Conservation (phyloP, 352 stramenopile species). For the Phytophthora aleatoria region DNA sequence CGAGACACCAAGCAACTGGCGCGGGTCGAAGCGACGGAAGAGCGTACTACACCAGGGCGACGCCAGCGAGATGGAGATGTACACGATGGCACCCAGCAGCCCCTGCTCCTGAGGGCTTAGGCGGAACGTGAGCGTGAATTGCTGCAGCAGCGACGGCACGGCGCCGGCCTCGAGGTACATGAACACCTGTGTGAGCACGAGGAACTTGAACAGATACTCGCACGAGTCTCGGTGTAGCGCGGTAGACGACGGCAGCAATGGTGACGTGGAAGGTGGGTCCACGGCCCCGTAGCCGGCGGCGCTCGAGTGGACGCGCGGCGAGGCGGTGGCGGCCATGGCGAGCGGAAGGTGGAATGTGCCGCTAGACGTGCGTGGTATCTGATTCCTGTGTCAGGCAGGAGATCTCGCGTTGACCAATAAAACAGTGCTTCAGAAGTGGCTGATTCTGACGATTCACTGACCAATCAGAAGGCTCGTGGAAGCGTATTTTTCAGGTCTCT, state of each 20-base stretch:
- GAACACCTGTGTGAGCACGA: slow-evolving; percentile 84
- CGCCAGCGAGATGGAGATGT: slow-evolving; percentile 81
- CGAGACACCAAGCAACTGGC: slow-evolving; percentile 65
- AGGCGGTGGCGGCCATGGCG: slow-evolving; percentile 25
- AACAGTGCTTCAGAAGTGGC: slow-evolving; percentile 19
- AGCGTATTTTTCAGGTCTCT: not conserved
- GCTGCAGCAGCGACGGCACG: slow-evolving; percentile 80
- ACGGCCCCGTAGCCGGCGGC: slow-evolving; percentile 34
- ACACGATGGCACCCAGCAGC: slow-evolving; percentile 80
- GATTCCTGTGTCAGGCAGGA: slow-evolving; percentile 17
- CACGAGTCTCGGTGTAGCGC: slow-evolving; percentile 14
- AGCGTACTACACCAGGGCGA: slow-evolving; percentile 83
- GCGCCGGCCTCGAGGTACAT: slow-evolving; percentile 89
- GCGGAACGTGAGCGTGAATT: slow-evolving; percentile 81
- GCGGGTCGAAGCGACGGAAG: slow-evolving; percentile 78
- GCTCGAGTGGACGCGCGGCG: slow-evolving; percentile 31
- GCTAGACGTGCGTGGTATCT: slow-evolving; percentile 9
- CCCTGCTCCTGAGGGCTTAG: slow-evolving; percentile 82
- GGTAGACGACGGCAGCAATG: slow-evolving; percentile 22
- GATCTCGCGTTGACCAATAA: slow-evolving; percentile 22
- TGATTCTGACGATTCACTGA: slow-evolving; percentile 3
- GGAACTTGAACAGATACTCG: slow-evolving; percentile 87
- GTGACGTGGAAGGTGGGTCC: slow-evolving; percentile 23
- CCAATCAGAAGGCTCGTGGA: not conserved
- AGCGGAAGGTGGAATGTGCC: slow-evolving; percentile 9